Evolutionary conservation across 768 basidiomycete species (phyloP).

Genomic region (Naganishia friedmannii): DNA sequence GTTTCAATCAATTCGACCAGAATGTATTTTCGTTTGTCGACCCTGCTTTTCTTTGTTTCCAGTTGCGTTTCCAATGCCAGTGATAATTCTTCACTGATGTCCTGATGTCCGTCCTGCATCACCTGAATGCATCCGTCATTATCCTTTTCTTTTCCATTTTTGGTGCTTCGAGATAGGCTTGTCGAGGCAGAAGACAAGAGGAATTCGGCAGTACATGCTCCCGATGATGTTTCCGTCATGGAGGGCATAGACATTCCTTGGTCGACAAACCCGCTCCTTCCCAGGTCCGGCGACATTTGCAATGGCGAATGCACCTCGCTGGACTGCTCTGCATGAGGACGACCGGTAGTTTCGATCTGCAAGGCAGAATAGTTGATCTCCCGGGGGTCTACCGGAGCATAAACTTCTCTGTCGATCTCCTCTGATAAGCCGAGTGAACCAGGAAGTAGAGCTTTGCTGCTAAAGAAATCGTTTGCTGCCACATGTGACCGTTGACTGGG

Average conservation of each 20-base stretch:
- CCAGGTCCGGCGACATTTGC: slow-evolving; percentile 23
- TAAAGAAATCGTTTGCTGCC: slow-evolving; percentile 27
- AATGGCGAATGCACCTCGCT: not conserved
- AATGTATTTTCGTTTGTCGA: slow-evolving; percentile 62
- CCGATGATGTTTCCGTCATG: slow-evolving; percentile 23
- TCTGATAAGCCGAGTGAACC: slow-evolving; percentile 26
- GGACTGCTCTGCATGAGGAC: not conserved
- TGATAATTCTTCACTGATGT: slow-evolving; percentile 26
- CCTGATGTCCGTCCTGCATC: not conserved
- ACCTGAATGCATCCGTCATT: slow-evolving; percentile 25
- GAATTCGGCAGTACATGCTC: slow-evolving; percentile 36
- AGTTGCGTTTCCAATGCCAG: slow-evolving; percentile 39
- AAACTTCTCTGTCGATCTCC: not conserved
- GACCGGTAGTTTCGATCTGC: not conserved
- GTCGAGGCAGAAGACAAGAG: slow-evolving; percentile 50
- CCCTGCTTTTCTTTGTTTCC: slow-evolving; percentile 22
- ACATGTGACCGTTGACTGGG: slow-evolving; percentile 14
- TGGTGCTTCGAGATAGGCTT: slow-evolving; percentile 46
- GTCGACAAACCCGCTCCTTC: slow-evolving; percentile 20
- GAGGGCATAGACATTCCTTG: slow-evolving; percentile 25
- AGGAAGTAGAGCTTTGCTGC: slow-evolving; percentile 24
- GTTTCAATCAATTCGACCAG: slow-evolving; percentile 80
- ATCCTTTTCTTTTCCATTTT: slow-evolving; percentile 47
- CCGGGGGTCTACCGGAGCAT: not conserved
- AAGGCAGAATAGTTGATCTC: not conserved